Evolutionary conservation across 2,329 filamentous ascomycete species (phyloP), one percentile per base, ranked within the genome.

Genomic region (Fusarium subtropicale): DNA sequence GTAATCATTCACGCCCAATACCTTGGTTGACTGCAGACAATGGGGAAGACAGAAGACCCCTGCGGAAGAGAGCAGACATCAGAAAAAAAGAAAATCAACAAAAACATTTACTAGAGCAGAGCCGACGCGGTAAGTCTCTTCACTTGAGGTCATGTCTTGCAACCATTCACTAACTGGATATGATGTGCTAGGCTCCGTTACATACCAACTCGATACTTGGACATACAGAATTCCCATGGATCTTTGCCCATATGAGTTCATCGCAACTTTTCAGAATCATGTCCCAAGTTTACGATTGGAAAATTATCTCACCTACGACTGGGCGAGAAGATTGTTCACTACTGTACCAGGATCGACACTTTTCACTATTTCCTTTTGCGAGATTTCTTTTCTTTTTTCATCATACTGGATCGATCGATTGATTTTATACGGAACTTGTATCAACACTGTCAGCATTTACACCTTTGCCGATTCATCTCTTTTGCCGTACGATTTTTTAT

Each of bases 271-370:
- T 47, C 44, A 42, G 46, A 38, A 68, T n/a, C 31, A 31, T 52
- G 31, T 45, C 31, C 24, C 44, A 46, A 69, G 54, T 56, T 22
- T 28, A 54, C 36, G 34, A 44, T 70, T 69, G 66, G 54, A 69
- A 67, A 68, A 47, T 42, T 20, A 39, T 18, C n/a, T 46, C 41
- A 11, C 46, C 61, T 22, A 47, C 33, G 34, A 34, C 55, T 56
- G 66, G 57, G 54, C 48, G 66, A 67, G 61, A 60, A 64, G 15
- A 58, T 28, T 59, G 41, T 58, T 56, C 51, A 56, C 10, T 36
- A 20, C 38, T 38, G 38, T 53, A 42, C 51, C 30, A 16, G 26
- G 22, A 38, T 42, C 38, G 26, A 64, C 47, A 26, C 28, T 39
- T 36, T 31, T 22, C 47, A 8, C 31, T 10, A 48, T 54, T 56